phyloP scores from a whole-genome alignment of 2,329 filamentous ascomycete genomes.

The Blastomyces emzantsi region DNA sequence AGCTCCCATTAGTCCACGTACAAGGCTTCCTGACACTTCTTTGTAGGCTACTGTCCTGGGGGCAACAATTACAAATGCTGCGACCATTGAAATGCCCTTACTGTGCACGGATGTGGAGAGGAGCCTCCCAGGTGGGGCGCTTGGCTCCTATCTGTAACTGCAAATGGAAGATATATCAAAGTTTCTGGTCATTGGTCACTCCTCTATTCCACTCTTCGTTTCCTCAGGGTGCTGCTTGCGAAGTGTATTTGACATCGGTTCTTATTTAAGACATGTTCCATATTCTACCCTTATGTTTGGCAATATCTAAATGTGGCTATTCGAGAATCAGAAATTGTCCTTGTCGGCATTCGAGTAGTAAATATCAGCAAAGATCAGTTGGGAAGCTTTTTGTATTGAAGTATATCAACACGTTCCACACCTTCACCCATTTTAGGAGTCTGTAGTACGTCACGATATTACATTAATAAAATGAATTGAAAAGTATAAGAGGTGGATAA shows the following conservation, averaged over 20 bases:
- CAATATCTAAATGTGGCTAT: background rate
- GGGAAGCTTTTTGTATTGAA: background rate
- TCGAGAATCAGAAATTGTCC: background rate
- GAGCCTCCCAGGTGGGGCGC: background rate
- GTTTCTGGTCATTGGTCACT: background rate
- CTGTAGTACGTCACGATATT: background rate
- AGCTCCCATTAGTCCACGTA: background rate
- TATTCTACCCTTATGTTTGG: background rate
- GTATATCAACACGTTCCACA: background rate
- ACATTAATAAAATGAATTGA: background rate
- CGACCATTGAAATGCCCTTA: background rate
- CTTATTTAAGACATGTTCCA: background rate
- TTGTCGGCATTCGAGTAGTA: background rate
- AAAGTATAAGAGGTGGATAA: too few relatives aligned
- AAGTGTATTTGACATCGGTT: background rate
- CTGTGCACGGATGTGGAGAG: background rate
- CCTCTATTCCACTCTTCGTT: background rate
- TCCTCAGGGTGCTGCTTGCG: background rate
- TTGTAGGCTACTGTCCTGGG: background rate
- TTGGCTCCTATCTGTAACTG: background rate
- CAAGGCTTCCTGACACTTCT: background rate
- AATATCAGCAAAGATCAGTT: too few relatives aligned
- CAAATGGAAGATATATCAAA: background rate
- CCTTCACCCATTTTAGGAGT: background rate
- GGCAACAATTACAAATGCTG: slow-evolving; percentile 1